Evolutionary conservation across 2,329 filamentous ascomycete species (phyloP).

Genomic region (Diaporthe velutina): DNA sequence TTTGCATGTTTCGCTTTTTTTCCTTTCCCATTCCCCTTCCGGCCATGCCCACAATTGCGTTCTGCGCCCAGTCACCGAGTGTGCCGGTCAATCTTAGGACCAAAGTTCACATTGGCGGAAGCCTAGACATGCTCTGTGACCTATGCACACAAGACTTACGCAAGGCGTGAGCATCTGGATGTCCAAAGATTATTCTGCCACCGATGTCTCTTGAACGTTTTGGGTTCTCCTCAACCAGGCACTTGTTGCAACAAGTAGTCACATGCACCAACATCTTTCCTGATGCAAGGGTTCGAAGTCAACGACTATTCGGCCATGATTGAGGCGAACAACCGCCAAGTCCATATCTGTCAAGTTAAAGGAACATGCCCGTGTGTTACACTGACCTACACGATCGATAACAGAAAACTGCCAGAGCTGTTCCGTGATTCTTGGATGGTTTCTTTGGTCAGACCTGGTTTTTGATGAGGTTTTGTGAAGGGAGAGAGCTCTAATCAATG

Average conservation of each 20-base stretch:
- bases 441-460: background rate
- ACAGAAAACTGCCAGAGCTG: background rate
- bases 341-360: background rate
- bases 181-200: background rate
- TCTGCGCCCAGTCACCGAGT: background rate
- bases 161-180: background rate
- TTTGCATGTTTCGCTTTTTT: background rate
- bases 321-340: background rate
- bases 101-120: background rate
- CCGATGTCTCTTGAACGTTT: background rate
- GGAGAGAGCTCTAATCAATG: background rate
- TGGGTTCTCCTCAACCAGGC: background rate
- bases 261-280: background rate
- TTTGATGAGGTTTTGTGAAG: background rate
- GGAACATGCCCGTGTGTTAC: background rate
- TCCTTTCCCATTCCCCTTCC: background rate
- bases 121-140: background rate
- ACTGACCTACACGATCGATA: background rate
- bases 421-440: background rate
- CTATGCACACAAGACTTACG: background rate
- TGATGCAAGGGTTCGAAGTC: background rate
- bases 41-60: background rate
- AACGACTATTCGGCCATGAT: background rate
- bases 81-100: background rate
- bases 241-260: background rate